Evolutionary conservation across 345 rosid species (phyloP), one percentile per base, ranked within the genome.

Genomic region (Bruguiera sexangula): DNA sequence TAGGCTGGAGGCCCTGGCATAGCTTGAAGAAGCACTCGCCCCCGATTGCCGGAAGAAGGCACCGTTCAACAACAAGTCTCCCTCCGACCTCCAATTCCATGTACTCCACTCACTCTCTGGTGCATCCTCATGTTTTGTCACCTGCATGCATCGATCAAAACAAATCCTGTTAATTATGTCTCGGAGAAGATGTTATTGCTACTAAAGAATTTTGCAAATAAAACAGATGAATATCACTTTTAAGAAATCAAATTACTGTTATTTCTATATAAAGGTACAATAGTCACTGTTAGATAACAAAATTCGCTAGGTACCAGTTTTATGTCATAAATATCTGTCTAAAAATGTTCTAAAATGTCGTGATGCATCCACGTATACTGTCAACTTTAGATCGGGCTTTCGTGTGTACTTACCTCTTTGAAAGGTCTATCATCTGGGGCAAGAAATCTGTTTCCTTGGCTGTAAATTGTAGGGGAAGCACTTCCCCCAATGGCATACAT

Each of bases 401-500:
- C 8, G 20, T 32, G 51, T 8, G 27, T 19, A 46, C 24, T 39
- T 2, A 61, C 76, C 66, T 75, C 74, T 53, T 75, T 75, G 62
- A 57, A 63, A 2, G 65, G 16, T 39, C 62, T 27, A 6, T 53
- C 70, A 60, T 69, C 1, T 0, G 78, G 78, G 11, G 78, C 78
- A 24, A 75, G 74, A 43, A 69, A 75, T 54, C 78, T 69, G 34
- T 75, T 75, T 2, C 78, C 78, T 58, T 75, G 78, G 50, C 78
- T 75, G 55, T 69, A 55, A 19, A 75, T 75, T 4, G 78, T 75
- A 13, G 79, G 79, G 0, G 71, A 52, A 54, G 71, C 71, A 67
- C 79, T 75, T 37, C 79, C 79, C 8, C 79, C 74, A n/a, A 75
- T 75, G 26, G 75, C 79, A 32, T 75, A 70, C 74, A 75, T 69